Base-by-base conservation (phyloP, 495 filamentous ascomycete species). In the Xylaria curta region DNA sequence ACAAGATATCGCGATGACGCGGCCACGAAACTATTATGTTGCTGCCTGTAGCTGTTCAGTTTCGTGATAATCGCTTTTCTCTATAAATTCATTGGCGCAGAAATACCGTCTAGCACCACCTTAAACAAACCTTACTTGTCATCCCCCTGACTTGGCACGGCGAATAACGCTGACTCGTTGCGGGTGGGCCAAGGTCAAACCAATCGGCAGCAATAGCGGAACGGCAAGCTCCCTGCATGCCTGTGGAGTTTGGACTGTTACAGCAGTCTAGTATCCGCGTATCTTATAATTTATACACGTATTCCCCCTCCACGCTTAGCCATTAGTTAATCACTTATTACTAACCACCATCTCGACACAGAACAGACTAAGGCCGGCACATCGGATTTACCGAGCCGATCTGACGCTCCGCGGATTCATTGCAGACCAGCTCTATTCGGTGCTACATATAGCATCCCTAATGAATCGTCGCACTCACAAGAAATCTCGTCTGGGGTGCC, bases 401-500 rank as follows among this genome's bases (percentile, higher is more conserved):
- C n/a, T n/a, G 3, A 59, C 28, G 15, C 33, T 63, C 60, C 60
- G 40, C 60, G 60, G 60, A 63, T 19, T 12, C 38, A 21, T 19
- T 3, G 38, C n/a, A 44, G 3, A 46, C 60, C 36, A 28, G 15
- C n/a, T 26, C 44, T 24, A 28, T 65, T 13, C 19, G 40, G 38
- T 49, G 38, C 44, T 49, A 44, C 40, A 6, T n/a, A 61, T 12
- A 61, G 62, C 42, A 65, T 65, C 44, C 28, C 44, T 44, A 12
- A 82, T 81, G 80, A 78, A 81, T 59, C 80, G 81, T 33, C 74
- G 81, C 42, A 80, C 75, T 54, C 81, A 83, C 76, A 82, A 78
- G 68, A 83, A 83, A 65, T 81, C 78, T 8, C 73, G 76, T 33
- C 76, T 71, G 0, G 81, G 81, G 3, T 82, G 81, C 73, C 62